Evolutionary conservation across 2,329 filamentous ascomycete species (phyloP), one percentile per base, ranked within the genome.

Genomic region (Sporothrix brunneoviolacea): DNA sequence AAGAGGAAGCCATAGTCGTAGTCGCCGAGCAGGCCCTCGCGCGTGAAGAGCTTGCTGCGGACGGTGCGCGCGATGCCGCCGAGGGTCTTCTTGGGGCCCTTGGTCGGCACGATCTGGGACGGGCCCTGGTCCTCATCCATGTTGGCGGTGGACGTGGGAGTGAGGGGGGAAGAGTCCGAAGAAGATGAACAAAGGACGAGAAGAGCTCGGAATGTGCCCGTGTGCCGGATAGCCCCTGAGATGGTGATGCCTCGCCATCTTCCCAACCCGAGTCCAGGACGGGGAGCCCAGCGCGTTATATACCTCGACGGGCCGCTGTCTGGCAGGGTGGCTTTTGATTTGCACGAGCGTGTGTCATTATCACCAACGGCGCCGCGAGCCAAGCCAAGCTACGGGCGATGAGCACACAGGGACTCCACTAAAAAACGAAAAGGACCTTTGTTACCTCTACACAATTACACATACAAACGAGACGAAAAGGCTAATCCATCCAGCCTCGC

Each of bases 1-100:
- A 96, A 95, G 36, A 96, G 82, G 62, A 90, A 93, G 32, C 66
- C 86, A 76, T 96, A 96, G 74, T 96, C 86, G 67, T 96, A 96
- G 60, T 82, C 76, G 55, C 91, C 91, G 50, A 96, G 67, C 22
- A 95, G 75, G 12, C 91, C 91, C 1, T 90, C 77, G 54, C 73
- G 82, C 40, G 77, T 81, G 48, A 74, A 67, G 56, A 80, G 74
- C 6, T 70, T 68, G 53, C 67, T 69, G 59, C 62, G 70, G 50
- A 69, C 21, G 38, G 57, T 37, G 28, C 55, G 56, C 12, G 69
- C 27, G 18, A 61, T 60, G 44, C 64, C 59, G 48, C 57, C 60
- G n/a, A 69, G 44, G 15, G 62, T 64, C 18, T 35, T 40, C 22
- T 24, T 45, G 8, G 4, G 5, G 18, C 61, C 56, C 27, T 61